Conservation (phyloP, 2,329 filamentous ascomycete species). For the Nothopassalora personata region DNA sequence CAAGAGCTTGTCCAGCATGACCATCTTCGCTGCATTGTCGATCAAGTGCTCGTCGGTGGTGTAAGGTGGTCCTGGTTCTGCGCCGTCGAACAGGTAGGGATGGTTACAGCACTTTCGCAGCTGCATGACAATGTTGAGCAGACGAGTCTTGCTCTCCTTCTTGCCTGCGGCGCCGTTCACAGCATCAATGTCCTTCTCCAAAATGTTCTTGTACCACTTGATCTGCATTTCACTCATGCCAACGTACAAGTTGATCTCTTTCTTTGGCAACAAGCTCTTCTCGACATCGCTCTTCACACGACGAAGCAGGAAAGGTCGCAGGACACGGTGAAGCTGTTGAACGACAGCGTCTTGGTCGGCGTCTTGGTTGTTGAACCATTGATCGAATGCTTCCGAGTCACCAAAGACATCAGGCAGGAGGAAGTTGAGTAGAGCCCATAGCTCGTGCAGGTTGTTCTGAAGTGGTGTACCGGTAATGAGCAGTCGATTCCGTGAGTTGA, state of each 20-base stretch:
- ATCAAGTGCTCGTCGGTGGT: slow-evolving; percentile 96
- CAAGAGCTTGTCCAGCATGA: slow-evolving; percentile 87
- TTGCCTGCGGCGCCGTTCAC: slow-evolving; percentile 96
- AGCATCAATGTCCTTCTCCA: slow-evolving; percentile 98
- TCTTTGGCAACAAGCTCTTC: slow-evolving; percentile 94
- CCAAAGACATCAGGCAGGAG: slow-evolving; percentile 97
- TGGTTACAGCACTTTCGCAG: slow-evolving; percentile 98
- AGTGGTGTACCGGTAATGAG: slow-evolving; percentile 95
- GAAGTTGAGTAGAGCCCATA: slow-evolving; percentile 97
- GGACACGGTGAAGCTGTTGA: slow-evolving; percentile 86
- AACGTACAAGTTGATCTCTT: slow-evolving; percentile 93
- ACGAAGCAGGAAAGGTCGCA: slow-evolving; percentile 88
- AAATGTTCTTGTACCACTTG: slow-evolving; percentile 98
- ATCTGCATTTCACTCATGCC: slow-evolving; percentile 99
- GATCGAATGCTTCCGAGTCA: slow-evolving; percentile 91
- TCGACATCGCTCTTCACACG: slow-evolving; percentile 97
- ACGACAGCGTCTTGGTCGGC: slow-evolving; percentile 93
- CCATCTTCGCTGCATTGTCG: slow-evolving; percentile 94
- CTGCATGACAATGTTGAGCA: slow-evolving; percentile 99
- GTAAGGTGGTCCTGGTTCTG: slow-evolving; percentile 93
- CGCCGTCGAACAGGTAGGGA: slow-evolving; percentile 94
- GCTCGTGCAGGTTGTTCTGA: slow-evolving; percentile 95
- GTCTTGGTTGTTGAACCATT: slow-evolving; percentile 92
- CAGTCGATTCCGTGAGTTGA: slow-evolving; percentile 90
- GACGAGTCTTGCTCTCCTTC: slow-evolving; percentile 91